Evolutionary conservation across 768 basidiomycete genomes (phyloP), one percentile per base, ranked within the genome.

Genomic region (Serendipita vermifera): DNA sequence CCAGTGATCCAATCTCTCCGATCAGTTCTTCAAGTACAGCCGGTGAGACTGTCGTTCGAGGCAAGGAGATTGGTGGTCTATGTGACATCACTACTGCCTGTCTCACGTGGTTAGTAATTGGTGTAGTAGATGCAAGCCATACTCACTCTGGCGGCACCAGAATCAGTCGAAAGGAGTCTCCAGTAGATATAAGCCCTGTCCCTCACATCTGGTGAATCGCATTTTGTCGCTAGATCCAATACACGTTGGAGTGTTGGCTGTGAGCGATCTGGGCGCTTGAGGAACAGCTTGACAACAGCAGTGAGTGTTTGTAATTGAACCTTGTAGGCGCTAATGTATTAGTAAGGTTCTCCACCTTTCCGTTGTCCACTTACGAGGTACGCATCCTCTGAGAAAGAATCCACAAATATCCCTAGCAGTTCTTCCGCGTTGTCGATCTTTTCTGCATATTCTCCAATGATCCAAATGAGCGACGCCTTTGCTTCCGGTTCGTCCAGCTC

Each of bases 151-250:
- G 96, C 94, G 15, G 94, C 91, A 2, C 81, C 88, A 1, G 93
- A 89, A 68, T 99, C 94, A 56, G 90, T 92, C 4, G 90, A 94
- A 26, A 99, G 68, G 60, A 99, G 65, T 59, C 96, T 77, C 96
- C 96, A 99, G 65, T 98, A 98, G 36, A 98, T 94, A 65, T 98
- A 99, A 1, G 96, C 96, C 48, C 93, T 77, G 67, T 99, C 96
- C 38, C 96, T 78, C 14, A 99, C 89, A 67, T 98, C 94, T 11
- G 96, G 89, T 3, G 86, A 92, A 64, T 99, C 96, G 62, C 92
- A 96, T 65, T 92, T 97, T 2, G 96, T 99, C 0, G 96, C 96
- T 0, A 90, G 92, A 59, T 87, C 83, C 38, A 98, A 72, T 2
- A 97, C 83, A n/a, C 77, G 75, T 66, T 98, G 94, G 0, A 98